A percentile compares a stretch with the other conserved stretches of the same genome.
Conservation (phyloP, 345 rosid species). For the Salix purpurea region DNA sequence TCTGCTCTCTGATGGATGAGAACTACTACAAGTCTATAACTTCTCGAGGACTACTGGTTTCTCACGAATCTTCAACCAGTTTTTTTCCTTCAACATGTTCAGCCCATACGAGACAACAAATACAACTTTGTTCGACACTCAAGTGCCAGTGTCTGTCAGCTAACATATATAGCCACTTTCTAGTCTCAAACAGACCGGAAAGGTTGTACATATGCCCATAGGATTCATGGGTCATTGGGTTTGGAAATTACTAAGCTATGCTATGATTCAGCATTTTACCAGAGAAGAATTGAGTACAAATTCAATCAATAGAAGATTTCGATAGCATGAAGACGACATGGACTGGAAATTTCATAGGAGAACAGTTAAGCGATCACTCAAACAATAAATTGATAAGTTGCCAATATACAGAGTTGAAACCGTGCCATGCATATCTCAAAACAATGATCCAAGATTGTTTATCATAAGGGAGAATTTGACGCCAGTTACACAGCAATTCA, state of each 20-base stretch:
- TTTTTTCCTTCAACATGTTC: background rate
- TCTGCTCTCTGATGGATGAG: too few relatives aligned
- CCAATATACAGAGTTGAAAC: background rate
- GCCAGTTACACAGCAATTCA: background rate
- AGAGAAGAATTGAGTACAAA: background rate
- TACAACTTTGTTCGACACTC: background rate
- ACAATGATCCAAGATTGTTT: background rate
- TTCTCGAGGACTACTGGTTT: too few relatives aligned
- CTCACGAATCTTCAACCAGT: background rate
- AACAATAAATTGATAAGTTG: background rate
- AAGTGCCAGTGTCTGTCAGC: background rate
- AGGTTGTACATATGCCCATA: background rate
- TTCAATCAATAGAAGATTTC: background rate
- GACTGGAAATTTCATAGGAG: background rate
- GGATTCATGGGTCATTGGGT: background rate
- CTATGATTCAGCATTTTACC: background rate
- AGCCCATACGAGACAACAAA: background rate
- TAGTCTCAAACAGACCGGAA: background rate
- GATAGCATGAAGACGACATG: background rate
- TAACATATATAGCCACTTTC: background rate
- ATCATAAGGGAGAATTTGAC: background rate
- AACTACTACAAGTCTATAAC: too few relatives aligned
- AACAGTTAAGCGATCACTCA: background rate
- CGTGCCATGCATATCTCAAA: background rate
- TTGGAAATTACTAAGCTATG: background rate